Conservation (phyloP, 192 early-diverging fungal genomes). For the Podila horticola region DNA sequence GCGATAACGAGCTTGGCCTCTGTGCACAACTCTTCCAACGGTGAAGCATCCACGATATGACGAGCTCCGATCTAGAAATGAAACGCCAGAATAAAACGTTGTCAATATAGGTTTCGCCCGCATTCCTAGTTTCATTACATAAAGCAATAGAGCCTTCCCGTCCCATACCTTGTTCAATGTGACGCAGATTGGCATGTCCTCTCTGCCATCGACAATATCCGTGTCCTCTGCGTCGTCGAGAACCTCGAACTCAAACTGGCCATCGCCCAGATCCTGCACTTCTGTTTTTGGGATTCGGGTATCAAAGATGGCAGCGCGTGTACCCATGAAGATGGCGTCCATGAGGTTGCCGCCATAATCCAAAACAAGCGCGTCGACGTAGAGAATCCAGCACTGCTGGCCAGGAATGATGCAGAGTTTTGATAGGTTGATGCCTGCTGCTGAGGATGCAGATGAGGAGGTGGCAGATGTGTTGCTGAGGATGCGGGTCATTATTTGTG, state of each 20-base stretch:
- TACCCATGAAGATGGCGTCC: slow-evolving; percentile 88
- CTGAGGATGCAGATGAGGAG: slow-evolving; percentile 14
- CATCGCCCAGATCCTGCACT: slow-evolving; percentile 83
- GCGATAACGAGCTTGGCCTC: slow-evolving; percentile 82
- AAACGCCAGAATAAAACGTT: neutral
- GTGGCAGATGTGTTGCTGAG: slow-evolving; percentile 63
- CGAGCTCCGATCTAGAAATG: slow-evolving; percentile 77
- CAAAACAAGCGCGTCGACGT: slow-evolving; percentile 91
- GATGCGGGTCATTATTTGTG: slow-evolving; percentile 82
- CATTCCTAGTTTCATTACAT: neutral
- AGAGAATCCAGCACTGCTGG: slow-evolving; percentile 89
- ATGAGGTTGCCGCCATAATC: slow-evolving; percentile 89
- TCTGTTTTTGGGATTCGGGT: slow-evolving; percentile 87
- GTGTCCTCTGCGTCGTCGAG: slow-evolving; percentile 90
- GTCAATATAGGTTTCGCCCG: neutral
- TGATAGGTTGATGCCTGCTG: slow-evolving; percentile 82
- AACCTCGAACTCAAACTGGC: slow-evolving; percentile 91
- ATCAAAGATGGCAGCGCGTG: slow-evolving; percentile 88
- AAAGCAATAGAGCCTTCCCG: no score
- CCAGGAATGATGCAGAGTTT: slow-evolving; percentile 93
- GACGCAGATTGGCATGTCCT: slow-evolving; percentile 83
- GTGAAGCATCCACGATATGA: slow-evolving; percentile 89
- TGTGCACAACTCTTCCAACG: slow-evolving; percentile 90
- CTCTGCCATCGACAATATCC: slow-evolving; percentile 77
- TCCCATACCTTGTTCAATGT: slow-evolving; percentile 82